These are phyloP conservation scores for Malassezia psittaci DNA, from an alignment of 1,284 basidiomycete genomes.

Conservation along the genomic window DNA sequence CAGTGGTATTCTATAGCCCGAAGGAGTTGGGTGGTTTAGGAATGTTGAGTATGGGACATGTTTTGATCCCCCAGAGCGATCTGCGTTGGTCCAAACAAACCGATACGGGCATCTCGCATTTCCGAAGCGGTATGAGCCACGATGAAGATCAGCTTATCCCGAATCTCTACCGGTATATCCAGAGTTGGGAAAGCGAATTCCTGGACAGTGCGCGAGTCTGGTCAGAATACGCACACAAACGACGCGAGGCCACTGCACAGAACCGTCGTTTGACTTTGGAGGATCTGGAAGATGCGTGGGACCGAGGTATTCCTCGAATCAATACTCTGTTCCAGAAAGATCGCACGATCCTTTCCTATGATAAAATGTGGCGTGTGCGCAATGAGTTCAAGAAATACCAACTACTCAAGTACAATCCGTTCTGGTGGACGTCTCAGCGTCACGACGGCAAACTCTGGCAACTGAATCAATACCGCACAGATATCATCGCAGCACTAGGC, in stretches of 20 bases:
- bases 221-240: slow-evolving; percentile 99
- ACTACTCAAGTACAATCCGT: slow-evolving; percentile 75
- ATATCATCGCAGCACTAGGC: slow-evolving; percentile 95
- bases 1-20: slow-evolving; percentile 59
- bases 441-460: slow-evolving; percentile 98
- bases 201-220: slow-evolving; percentile 94
- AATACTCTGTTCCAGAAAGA: slow-evolving; percentile 98
- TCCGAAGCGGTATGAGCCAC: slow-evolving; percentile 86
- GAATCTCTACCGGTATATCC: slow-evolving; percentile 92
- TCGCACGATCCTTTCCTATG: slow-evolving; percentile 88
- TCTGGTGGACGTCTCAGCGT: slow-evolving; percentile 96
- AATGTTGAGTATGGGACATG: slow-evolving; percentile 99
- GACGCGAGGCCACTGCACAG: slow-evolving; percentile 95
- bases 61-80: slow-evolving; percentile 93
- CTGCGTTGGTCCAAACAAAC: slow-evolving; percentile 97
- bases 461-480: slow-evolving; percentile 94
- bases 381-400: slow-evolving; percentile 98
- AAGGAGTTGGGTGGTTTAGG: slow-evolving; percentile 70
- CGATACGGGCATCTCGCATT: slow-evolving; percentile 76
- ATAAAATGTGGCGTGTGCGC: slow-evolving; percentile 74
- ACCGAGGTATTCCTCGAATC: slow-evolving; percentile 94
- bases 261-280: slow-evolving; percentile 95
- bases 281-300: slow-evolving; percentile 93
- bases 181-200: slow-evolving; percentile 99
- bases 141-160: slow-evolving; percentile 59